Evolutionary conservation across 2,329 filamentous ascomycete species (phyloP), one percentile per base, ranked within the genome.

Genomic region (Monosporascus sp.): DNA sequence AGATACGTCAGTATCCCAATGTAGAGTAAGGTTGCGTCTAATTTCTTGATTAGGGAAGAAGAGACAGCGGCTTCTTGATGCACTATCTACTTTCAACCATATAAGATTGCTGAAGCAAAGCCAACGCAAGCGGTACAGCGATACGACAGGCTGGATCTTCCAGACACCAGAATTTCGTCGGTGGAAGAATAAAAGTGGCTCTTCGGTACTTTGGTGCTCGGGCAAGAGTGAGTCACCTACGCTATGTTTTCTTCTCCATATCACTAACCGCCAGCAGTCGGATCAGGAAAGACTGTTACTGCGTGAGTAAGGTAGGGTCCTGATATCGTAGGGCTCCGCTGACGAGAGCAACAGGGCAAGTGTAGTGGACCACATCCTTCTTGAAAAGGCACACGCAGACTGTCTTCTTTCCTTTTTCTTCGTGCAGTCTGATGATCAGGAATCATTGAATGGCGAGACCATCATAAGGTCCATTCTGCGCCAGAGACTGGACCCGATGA

Each of bases 281-380:
- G 66, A 0, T 64, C 64, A 0, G 65, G 66, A 5, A 69, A 68
- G 50, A 63, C 60, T 4, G 58, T 64, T 48, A 37, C 63, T 43
- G 20, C 31, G 46, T 45, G 24, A 43, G 17, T 55, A 35, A 43
- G n/a, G 51, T 20, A 4, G 35, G 14, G 11, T 5, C 31, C 31
- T 35, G 11, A 35, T 35, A 14, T 35, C 31, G 9, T 9, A 31
- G 11, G 31, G 31, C 31, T 35, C 31, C 31, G 11, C 31, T 35
- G 31, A 14, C 31, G 1, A 35, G 31, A 35, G 31, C 2, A 39
- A 48, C 18, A 62, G 61, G n/a, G 52, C 61, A 17, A 60, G 54
- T 50, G 51, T 53, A 11, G 51, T 66, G 25, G 52, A 63, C 31
- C 24, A 63, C 35, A 22, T 64, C 17, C 43, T 62, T 11, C 25